Base-by-base conservation (phyloP, 352 stramenopile genomes). In the Globisporangium parvum region DNA sequence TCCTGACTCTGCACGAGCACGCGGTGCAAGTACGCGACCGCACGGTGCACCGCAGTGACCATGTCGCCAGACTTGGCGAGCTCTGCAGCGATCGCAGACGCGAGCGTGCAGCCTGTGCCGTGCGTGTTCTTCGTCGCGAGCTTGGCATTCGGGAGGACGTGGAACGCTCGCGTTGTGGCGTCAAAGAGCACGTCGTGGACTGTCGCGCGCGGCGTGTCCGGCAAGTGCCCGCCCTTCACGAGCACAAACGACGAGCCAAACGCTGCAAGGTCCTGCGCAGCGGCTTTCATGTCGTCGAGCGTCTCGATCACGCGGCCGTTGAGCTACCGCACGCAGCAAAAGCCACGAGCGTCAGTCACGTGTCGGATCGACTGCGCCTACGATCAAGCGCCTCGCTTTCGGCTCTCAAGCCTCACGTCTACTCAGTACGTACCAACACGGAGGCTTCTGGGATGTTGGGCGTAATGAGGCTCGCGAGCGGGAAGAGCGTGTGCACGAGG, bases 361-460 rank as follows among this genome's bases (percentile, higher is more conserved):
- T 12, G 31, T 37, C 31, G 5, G 12, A 8, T 37, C 31, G 10
- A 10, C 31, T 37, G 3, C 31, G 10, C 8, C 6, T 37, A 10
- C 31, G 6, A 37, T 14, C 4, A 4, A 23, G 6, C 24, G 51
- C 45, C 31, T 5, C 5, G 31, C 31, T 37, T 8, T 37, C 26
- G 26, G 6, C 6, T 6, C 26, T 31, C 6, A 31, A 31, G 26
- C 3, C 31, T 12, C 31, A n/a, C n/a, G n/a, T 37, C 6, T 10
- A 8, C 12, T 8, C 31, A 37, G 31, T n/a, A 50, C 55, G 61
- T 53, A 98, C 68, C 28, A 98, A 66, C 35, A 76, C 84, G 33
- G 95, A 85, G 2, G 91, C 93, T 67, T 98, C 94, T n/a, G 86
- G 92, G 60, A 95, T 93, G 63, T 98, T 98, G 23, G 94, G 94